Conservation (phyloP, 1,284 basidiomycete genomes). For the Xanthoconium separans region DNA sequence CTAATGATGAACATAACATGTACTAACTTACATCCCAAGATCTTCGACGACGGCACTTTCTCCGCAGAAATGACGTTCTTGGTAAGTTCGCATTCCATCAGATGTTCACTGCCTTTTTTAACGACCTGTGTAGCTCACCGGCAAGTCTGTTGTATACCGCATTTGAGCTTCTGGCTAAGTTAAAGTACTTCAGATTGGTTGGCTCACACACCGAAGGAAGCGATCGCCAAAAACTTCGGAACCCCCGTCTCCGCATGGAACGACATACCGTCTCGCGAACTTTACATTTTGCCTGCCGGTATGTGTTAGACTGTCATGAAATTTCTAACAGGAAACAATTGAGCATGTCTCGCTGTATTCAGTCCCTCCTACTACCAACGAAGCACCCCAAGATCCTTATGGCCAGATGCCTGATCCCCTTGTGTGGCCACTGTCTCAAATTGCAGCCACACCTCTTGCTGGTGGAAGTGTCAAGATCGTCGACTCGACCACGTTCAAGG, state of each 20-base stretch:
- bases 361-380: background rate
- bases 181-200: background rate
- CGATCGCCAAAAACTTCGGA: background rate
- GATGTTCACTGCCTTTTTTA: background rate
- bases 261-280: background rate
- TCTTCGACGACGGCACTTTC: no score
- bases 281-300: background rate
- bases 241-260: background rate
- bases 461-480: background rate
- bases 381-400: no score
- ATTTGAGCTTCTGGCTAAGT: background rate
- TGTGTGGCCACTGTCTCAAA: background rate
- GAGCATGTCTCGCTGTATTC: background rate
- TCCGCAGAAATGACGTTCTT: background rate
- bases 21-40: no score
- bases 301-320: background rate
- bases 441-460: background rate
- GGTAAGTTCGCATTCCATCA: background rate
- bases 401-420: background rate
- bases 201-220: background rate
- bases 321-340: background rate
- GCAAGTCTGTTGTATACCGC: background rate
- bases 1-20: no score
- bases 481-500: background rate
- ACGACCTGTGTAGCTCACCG: background rate